phyloP scores from a whole-genome alignment of 495 filamentous ascomycete genomes.

The Penicillium silybi region DNA sequence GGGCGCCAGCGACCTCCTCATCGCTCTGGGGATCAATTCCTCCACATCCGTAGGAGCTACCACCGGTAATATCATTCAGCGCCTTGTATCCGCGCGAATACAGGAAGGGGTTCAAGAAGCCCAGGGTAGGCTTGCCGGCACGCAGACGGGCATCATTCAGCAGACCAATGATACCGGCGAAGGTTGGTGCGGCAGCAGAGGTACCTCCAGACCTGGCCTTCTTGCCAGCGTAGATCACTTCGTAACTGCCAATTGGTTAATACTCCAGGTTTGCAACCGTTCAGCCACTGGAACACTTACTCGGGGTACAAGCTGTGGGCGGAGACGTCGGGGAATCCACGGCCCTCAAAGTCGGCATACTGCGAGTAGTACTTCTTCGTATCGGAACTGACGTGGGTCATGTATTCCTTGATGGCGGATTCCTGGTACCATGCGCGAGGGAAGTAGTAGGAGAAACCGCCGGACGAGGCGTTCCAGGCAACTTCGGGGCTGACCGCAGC shows the following conservation, averaged over 20 bases:
- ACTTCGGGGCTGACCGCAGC: conserved; percentile 48
- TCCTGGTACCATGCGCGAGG: conserved; percentile 57
- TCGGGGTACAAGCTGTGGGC: conserved; percentile 46
- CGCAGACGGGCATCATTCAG: conserved; percentile 49
- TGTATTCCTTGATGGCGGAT: conserved; percentile 48
- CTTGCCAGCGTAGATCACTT: conserved; percentile 27
- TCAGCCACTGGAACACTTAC: conserved; percentile 10
- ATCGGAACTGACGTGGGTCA: conserved; percentile 33
- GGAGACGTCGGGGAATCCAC: conserved; percentile 69
- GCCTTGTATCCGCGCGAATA: conserved; percentile 29
- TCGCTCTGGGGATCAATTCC: conserved; percentile 28
- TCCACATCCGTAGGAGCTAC: conserved; percentile 26
- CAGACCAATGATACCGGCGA: conserved; percentile 45
- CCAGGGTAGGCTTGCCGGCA: conserved; percentile 42
- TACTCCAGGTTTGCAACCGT: not conserved
- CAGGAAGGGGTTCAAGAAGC: conserved; percentile 53
- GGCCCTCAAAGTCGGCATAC: conserved; percentile 54
- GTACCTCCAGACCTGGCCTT: conserved; percentile 42
- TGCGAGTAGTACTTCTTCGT: conserved; percentile 38
- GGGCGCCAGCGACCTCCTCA: conserved; percentile 15
- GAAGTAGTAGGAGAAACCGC: conserved; percentile 67
- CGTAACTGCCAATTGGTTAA: conserved; percentile 14
- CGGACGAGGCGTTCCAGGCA: conserved; percentile 47
- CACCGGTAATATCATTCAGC: conserved; percentile 31
- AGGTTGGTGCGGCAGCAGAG: conserved; percentile 45